These are phyloP conservation scores for Agapanthus africanus DNA, from an alignment of 106 monocot genomes.

Conservation along the genomic window DNA sequence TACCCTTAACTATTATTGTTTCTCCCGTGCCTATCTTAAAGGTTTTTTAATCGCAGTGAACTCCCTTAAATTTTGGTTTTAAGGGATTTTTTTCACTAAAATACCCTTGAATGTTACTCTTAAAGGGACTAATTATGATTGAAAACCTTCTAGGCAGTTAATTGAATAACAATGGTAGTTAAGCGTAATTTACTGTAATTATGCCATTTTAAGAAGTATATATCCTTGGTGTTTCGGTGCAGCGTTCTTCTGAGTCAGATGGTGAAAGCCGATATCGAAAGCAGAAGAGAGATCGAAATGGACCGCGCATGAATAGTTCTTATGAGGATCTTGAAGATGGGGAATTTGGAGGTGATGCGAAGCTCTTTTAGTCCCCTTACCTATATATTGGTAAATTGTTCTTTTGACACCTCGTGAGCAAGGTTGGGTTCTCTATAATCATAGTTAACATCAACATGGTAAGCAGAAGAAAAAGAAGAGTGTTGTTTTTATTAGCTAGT, in stretches of 20 bases:
- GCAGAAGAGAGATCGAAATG: conserved; percentile 74
- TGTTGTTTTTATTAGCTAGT: too few relatives aligned
- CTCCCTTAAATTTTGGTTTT: background rate
- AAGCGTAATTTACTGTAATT: background rate
- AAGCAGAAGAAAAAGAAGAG: too few relatives aligned
- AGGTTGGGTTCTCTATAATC: too few relatives aligned
- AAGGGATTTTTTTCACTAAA: background rate
- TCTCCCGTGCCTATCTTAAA: background rate
- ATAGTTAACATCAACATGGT: too few relatives aligned
- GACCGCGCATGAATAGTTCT: conserved; percentile 43
- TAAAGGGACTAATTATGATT: background rate
- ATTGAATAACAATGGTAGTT: background rate
- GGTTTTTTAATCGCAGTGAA: background rate
- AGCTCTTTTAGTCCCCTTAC: conserved; percentile 38
- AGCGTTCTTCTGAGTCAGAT: conserved; percentile 79
- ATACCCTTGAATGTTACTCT: background rate
- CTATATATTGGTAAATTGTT: too few relatives aligned
- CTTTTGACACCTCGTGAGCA: too few relatives aligned
- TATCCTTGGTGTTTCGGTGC: background rate
- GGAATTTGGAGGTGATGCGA: conserved; percentile 92
- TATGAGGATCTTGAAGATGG: conserved; percentile 95
- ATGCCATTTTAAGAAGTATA: background rate
- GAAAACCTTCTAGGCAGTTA: background rate
- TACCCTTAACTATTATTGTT: background rate
- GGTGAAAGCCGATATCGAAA: conserved; percentile 53